Percentiles rank a stretch among this genome's conserved stretches.
These are phyloP conservation scores for Wickerhamiella nectarea DNA, from an alignment of 805 yeast species.

Conservation along the genomic window DNA sequence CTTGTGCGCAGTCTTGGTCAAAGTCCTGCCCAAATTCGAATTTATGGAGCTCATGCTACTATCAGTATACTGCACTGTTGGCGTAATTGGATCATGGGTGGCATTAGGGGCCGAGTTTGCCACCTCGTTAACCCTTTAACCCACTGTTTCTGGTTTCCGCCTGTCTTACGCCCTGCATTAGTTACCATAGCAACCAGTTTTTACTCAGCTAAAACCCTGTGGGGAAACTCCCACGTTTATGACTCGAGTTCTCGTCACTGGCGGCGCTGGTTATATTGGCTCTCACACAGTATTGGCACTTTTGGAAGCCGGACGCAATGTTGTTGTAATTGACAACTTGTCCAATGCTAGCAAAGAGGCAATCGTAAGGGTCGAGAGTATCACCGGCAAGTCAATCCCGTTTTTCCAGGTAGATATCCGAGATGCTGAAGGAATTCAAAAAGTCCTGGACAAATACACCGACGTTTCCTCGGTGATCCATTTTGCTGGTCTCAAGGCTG, in stretches of 20 bases:
- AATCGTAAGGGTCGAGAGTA: constrained; percentile 44
- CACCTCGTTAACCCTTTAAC: not conserved
- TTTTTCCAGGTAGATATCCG: constrained; percentile 47
- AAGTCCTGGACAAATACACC: constrained; percentile 36
- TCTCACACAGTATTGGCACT: constrained; percentile 62
- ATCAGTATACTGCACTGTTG: constrained; percentile 76
- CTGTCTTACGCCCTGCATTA: too few relatives aligned
- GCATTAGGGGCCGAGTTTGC: constrained; percentile 23
- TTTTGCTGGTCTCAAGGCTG: constrained; percentile 75
- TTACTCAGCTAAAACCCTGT: not conserved
- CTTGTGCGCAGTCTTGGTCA: constrained; percentile 39
- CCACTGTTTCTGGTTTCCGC: too few relatives aligned
- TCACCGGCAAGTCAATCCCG: constrained; percentile 35
- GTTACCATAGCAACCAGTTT: not conserved
- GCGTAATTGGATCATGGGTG: constrained; percentile 75
- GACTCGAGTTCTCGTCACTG: constrained; percentile 45
- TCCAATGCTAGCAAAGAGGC: constrained; percentile 56
- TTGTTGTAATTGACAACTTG: constrained; percentile 60
- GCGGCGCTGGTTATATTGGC: constrained; percentile 82
- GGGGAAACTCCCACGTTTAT: not conserved
- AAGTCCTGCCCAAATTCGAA: constrained; percentile 43
- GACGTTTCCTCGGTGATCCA: constrained; percentile 50
- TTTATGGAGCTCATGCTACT: constrained; percentile 69
- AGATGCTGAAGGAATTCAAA: constrained; percentile 35
- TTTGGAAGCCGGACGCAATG: constrained; percentile 46